phyloP scores from a whole-genome alignment of 768 basidiomycete species.

The Tylopilus vinaceipallidus region DNA sequence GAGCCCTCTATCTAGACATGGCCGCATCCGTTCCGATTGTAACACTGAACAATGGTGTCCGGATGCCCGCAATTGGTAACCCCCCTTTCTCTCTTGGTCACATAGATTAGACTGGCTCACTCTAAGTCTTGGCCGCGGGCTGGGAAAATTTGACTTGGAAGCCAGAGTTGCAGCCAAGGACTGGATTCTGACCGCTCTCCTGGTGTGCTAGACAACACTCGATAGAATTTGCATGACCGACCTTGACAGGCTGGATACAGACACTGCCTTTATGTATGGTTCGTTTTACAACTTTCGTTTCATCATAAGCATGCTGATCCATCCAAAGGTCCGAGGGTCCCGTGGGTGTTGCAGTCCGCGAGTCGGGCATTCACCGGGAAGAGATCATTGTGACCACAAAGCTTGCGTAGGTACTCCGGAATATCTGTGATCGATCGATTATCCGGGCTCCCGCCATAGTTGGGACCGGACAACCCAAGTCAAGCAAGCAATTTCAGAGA shows the following conservation, averaged over 20 bases:
- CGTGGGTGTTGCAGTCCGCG: conserved; percentile 46
- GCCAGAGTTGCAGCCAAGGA: not conserved
- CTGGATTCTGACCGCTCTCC: not conserved
- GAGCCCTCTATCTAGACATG: not conserved
- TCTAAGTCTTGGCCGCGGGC: not conserved
- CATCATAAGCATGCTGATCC: not conserved
- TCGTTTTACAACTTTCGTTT: not conserved
- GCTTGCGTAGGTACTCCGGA: conserved; percentile 29
- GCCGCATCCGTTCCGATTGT: not conserved
- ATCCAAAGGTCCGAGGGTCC: conserved; percentile 38
- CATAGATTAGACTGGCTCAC: not conserved
- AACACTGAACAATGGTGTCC: conserved; percentile 4
- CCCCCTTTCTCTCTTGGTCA: too few relatives aligned
- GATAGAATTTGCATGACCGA: too few relatives aligned
- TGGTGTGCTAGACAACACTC: not conserved
- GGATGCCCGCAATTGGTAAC: conserved; percentile 4
- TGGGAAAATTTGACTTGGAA: not conserved
- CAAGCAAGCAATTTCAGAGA: conserved; percentile 40
- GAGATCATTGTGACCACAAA: conserved; percentile 56
- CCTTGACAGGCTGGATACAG: conserved; percentile 38
- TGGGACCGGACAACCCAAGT: conserved; percentile 35
- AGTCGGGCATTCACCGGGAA: conserved; percentile 42
- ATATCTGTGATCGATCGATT: not conserved
- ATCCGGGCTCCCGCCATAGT: not conserved
- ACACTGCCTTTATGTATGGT: conserved; percentile 26